A percentile compares a stretch with the other conserved stretches of the same genome.
Conservation (phyloP, 306 rosid species). For the Castanopsis chinensis region DNA sequence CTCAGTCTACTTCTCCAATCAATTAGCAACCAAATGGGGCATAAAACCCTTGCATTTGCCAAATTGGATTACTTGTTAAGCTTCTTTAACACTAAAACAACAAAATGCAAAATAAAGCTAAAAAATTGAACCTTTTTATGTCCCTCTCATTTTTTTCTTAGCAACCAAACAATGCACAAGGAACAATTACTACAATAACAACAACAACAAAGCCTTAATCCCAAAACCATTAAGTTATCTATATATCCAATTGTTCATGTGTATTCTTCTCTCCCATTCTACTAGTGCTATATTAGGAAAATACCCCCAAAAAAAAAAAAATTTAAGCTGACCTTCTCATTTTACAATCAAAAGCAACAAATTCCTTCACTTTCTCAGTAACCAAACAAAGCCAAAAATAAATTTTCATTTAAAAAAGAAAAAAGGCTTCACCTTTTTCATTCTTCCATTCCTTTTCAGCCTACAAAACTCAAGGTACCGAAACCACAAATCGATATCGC, state of each 20-base stretch:
- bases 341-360: not conserved
- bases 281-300: no score
- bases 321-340: not conserved
- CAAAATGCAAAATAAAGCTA: not conserved
- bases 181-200: not conserved
- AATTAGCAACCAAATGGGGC: not conserved
- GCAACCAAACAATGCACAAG: not conserved
- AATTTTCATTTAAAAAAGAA: not conserved
- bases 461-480: conserved; percentile 74
- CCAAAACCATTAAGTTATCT: no score
- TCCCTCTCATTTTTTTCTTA: not conserved
- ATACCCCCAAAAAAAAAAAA: no score
- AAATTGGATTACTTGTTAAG: no score
- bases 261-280: no score
- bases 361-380: not conserved
- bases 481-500: conserved; percentile 61
- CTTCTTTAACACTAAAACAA: not conserved
- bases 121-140: not conserved
- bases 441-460: conserved; percentile 58
- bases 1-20: not conserved
- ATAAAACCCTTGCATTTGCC: not conserved
- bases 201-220: not conserved
- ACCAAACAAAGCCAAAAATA: not conserved
- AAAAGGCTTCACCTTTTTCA: conserved; percentile 59
- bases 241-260: no score